phyloP scores from a whole-genome alignment of 192 early-diverging fungal genomes.

The Entrophospora sp. region DNA sequence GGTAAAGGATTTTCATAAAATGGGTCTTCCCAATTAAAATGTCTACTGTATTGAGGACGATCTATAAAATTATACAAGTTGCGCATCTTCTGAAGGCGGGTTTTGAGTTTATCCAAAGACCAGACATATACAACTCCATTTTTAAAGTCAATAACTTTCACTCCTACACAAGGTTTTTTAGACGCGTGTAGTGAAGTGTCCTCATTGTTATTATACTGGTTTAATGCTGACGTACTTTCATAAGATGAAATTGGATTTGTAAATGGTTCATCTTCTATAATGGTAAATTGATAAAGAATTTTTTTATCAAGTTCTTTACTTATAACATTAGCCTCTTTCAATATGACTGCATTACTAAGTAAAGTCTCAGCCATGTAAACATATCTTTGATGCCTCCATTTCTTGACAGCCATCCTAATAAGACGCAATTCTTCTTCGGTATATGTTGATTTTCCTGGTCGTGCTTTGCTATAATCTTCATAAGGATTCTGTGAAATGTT shows the following conservation, averaged over 20 bases:
- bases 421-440: conserved; percentile 36
- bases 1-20: conserved; percentile 50
- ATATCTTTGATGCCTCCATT: conserved; percentile 46
- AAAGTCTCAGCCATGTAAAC: conserved; percentile 58
- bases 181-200: conserved; percentile 34
- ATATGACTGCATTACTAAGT: conserved; percentile 53
- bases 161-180: conserved; percentile 42
- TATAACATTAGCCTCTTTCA: conserved; percentile 91
- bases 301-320: conserved; percentile 73
- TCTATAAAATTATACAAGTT: conserved; percentile 52
- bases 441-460: conserved; percentile 25
- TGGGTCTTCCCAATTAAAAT: conserved; percentile 49
- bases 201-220: conserved; percentile 41
- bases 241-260: conserved; percentile 41
- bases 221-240: conserved; percentile 40
- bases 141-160: conserved; percentile 46
- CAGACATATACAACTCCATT: conserved; percentile 51
- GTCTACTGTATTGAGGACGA: conserved; percentile 45
- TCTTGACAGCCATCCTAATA: conserved; percentile 29
- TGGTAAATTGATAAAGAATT: conserved; percentile 75
- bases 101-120: conserved; percentile 50
- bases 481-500: conserved; percentile 27
- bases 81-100: conserved; percentile 61
- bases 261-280: conserved; percentile 55
- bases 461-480: conserved; percentile 29